Conservation (phyloP, 2,329 filamentous ascomycete genomes). For the Plectosphaerella sp. region DNA sequence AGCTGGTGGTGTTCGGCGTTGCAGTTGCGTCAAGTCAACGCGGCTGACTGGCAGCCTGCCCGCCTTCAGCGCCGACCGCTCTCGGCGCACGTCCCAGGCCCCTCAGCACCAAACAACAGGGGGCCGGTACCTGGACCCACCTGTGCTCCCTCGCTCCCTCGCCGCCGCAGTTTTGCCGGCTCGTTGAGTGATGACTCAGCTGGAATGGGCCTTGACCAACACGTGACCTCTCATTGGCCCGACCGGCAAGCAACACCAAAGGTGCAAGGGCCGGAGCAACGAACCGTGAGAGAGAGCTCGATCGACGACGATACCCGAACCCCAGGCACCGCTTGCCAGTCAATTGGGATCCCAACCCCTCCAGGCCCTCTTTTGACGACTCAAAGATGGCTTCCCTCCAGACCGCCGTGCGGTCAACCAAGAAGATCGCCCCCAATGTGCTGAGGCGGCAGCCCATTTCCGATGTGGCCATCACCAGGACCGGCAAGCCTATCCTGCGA, state of each 20-base stretch:
- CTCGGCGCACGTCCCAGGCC: conserved; percentile 15
- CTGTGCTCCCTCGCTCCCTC: background rate
- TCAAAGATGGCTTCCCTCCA: conserved; percentile 53
- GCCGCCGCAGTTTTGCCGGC: background rate
- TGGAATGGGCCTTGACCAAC: background rate
- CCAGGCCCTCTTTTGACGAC: conserved; percentile 3
- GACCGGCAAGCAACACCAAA: background rate
- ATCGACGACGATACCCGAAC: conserved; percentile 12
- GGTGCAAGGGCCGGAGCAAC: conserved; percentile 1
- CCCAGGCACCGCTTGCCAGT: conserved; percentile 12
- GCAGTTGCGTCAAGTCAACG: conserved; percentile 15
- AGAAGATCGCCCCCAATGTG: conserved; percentile 40
- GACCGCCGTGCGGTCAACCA: conserved; percentile 50
- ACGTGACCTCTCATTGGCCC: conserved; percentile 3
- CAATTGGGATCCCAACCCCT: conserved; percentile 10
- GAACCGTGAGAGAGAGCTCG: conserved; percentile 10
- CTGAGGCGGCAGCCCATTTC: conserved; percentile 55
- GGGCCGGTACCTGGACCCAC: background rate
- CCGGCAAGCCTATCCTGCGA: conserved; percentile 91
- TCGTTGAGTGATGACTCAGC: background rate
- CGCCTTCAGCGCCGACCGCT: background rate
- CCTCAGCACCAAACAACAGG: background rate
- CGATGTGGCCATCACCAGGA: conserved; percentile 90
- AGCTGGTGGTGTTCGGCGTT: background rate
- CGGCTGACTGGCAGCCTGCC: conserved; percentile 35